These are phyloP conservation scores for Dissophora globulifera DNA, from an alignment of 192 early-diverging fungal species.

Conservation along the genomic window DNA sequence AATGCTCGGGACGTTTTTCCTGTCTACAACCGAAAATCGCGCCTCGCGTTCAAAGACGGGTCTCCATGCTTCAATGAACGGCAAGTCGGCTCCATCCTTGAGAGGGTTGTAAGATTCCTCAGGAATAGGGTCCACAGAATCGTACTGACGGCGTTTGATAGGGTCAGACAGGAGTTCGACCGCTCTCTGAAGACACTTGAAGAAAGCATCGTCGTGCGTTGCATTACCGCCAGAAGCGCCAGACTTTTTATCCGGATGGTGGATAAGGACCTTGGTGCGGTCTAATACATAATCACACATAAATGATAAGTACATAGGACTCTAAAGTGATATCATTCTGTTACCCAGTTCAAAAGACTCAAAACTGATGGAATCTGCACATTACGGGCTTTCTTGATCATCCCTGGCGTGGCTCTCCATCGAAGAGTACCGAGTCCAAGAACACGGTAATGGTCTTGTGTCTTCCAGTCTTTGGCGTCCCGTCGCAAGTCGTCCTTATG, in stretches of 20 bases:
- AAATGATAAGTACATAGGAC: too few relatives aligned
- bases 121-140: conserved; percentile 81
- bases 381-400: conserved; percentile 80
- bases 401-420: conserved; percentile 71
- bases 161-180: conserved; percentile 80
- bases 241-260: conserved; percentile 86
- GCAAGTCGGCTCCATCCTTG: conserved; percentile 37
- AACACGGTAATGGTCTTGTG: conserved; percentile 87
- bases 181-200: conserved; percentile 84
- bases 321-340: too few relatives aligned
- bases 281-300: conserved; percentile 13
- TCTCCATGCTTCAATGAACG: conserved; percentile 55
- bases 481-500: conserved; percentile 66
- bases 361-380: too few relatives aligned
- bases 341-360: too few relatives aligned
- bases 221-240: conserved; percentile 35
- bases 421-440: conserved; percentile 76
- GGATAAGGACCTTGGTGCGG: conserved; percentile 61
- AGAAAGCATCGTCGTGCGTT: conserved; percentile 73
- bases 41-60: conserved; percentile 78
- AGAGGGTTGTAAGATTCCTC: conserved; percentile 67
- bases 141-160: conserved; percentile 76
- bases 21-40: conserved; percentile 55
- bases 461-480: conserved; percentile 83
- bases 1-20: conserved; percentile 60